phyloP scores from a whole-genome alignment of 306 rosid species.

The Vigna angularis region DNA sequence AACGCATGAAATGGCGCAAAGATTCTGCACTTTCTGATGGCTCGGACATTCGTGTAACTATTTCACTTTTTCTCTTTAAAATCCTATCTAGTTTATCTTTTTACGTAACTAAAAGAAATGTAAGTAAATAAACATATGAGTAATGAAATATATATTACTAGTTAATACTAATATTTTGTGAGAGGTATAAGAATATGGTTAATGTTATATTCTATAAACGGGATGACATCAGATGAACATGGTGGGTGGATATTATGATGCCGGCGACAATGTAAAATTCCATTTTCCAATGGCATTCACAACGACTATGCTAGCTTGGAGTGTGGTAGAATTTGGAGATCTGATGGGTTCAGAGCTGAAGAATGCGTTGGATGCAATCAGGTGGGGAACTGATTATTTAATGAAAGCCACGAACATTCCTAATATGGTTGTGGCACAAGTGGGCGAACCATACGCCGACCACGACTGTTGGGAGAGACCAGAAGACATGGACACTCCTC shows the following conservation, averaged over 20 bases:
- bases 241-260: conserved; percentile 68
- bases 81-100: too few species aligned
- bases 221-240: conserved; percentile 38
- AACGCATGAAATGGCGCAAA: conserved; percentile 60
- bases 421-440: conserved; percentile 46
- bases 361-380: conserved; percentile 49
- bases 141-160: too few species aligned
- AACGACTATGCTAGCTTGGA: conserved; percentile 57
- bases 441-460: conserved; percentile 46
- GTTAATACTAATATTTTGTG: too few species aligned
- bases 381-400: conserved; percentile 64
- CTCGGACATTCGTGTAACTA: conserved; percentile 39
- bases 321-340: conserved; percentile 58
- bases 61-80: too few species aligned
- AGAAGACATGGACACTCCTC: conserved; percentile 65
- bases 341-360: conserved; percentile 47
- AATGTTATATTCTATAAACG: neutral
- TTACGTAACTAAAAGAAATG: too few species aligned
- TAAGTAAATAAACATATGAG: too few species aligned
- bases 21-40: conserved; percentile 63
- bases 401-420: conserved; percentile 47
- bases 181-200: too few species aligned
- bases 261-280: conserved; percentile 69
- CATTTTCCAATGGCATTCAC: conserved; percentile 67
- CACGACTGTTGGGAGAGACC: conserved; percentile 66